Evolutionary conservation across 2,329 filamentous ascomycete species (phyloP), one percentile per base, ranked within the genome.

Genomic region (Botrytis fragariae): DNA sequence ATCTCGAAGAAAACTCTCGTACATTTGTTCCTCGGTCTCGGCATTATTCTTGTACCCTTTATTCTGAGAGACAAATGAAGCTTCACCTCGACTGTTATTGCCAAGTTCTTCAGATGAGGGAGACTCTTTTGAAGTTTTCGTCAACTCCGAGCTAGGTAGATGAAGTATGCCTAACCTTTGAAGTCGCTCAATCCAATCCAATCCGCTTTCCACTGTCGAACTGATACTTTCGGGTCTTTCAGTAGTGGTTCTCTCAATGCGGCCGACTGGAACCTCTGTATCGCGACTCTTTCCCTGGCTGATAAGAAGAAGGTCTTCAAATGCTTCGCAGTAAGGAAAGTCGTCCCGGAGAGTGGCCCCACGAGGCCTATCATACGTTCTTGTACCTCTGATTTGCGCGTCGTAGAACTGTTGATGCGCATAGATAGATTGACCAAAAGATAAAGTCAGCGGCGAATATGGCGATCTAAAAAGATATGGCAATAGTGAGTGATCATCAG

Each of bases 401-500:
- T 59, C 35, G 57, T 44, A 62, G 22, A n/a, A 39, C 25, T 39
- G 22, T 7, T 42, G 35, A n/a, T 62, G 25, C 3, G 60, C 60
- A 42, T 9, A n/a, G 37, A 62, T n/a, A 32, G 72, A 51, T 63
- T 72, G 67, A 29, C 63, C 54, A 9, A 65, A 51, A 8, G 74
- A 72, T 37, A 81, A 72, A 44, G 71, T 75, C 1, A 81, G 44
- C 2, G 80, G 80, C 10, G 80, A 81, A 64, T 81, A 81, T 39
- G 78, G 74, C 2, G 80, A 81, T 45, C 79, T 78, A 7, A 81
- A n/a, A 8, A 81, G 67, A 68, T 81, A 81, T 29, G 80, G 80
- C 6, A 81, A 67, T 25, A 81, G 71, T 10, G 80, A 81, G 57
- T 78, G 76, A 4, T 78, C 74, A 9, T 32, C 54, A 16, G 74